Base-by-base conservation (phyloP, 306 rosid species). In the Fagus sylvatica region DNA sequence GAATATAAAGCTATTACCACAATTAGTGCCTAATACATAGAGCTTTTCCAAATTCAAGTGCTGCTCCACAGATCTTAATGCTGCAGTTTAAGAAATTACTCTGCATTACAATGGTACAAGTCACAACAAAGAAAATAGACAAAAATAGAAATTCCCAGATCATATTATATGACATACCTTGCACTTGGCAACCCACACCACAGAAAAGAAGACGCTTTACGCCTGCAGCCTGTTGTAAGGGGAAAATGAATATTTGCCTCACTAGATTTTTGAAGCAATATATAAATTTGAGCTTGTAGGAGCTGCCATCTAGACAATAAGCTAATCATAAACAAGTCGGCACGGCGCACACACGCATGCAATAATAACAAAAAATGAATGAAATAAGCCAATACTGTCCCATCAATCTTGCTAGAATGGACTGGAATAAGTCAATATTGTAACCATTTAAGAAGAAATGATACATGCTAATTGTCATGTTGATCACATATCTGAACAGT, bases 121-220 rank as follows among this genome's bases (percentile, higher is more conserved):
- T 89, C 97, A 93, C 90, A 83, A 87, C 73, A 74, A 84, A 81
- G 95, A 86, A 87, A 82, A 59, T 0, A 76, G 78, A 15, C 46
- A 55, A 67, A 79, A 82, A 41, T 39, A 73, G 69, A 56, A 54
- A 72, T 46, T 15, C 22, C 51, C 69, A 71, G 75, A 71, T 46
- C 66, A 71, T 53, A 76, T 10, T 15, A 75, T 9, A 69, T 81
- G 76, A 53, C 39, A 76, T 84, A 95, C 98, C 98, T 91, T 92
- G 93, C 81, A 92, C 98, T 88, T 95, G 98, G 86, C 98, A 95
- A 70, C 98, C 98, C 53, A 95, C 98, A 69, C 98, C 98, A 53
- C 98, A 95, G 87, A 95, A 95, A 75, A 95, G 98, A 84, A 95
- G 98, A 69, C 97, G 94, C 86, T 92, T 95, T 73, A 95, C 96